Evolutionary conservation across 2,329 filamentous ascomycete species (phyloP).

Genomic region (Aspergillus calidoustus): DNA sequence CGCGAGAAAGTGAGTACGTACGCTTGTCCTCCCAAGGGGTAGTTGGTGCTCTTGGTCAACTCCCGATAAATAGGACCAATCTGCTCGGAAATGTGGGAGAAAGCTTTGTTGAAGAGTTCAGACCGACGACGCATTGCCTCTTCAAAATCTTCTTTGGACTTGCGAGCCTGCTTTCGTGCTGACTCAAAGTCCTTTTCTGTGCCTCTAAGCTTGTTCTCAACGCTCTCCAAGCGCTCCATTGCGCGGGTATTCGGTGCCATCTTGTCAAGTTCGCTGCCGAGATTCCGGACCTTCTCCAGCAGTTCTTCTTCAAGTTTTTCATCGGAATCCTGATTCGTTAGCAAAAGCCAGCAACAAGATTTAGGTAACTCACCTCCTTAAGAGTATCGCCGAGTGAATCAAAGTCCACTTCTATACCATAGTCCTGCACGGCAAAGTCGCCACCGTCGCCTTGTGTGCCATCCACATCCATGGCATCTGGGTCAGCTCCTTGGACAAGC

Average conservation of each 20-base stretch:
- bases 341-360: conserved; percentile 7
- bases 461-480: conserved; percentile 92
- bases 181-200: conserved; percentile 90
- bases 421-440: conserved; percentile 73
- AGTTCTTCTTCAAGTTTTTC: conserved; percentile 74
- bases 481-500: conserved; percentile 70
- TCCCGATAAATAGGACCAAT: conserved; percentile 95
- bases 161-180: conserved; percentile 73
- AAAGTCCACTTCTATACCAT: conserved; percentile 91
- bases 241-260: conserved; percentile 97
- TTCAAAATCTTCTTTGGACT: conserved; percentile 81
- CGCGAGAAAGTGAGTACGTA: conserved; percentile 33
- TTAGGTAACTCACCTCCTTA: conserved; percentile 64
- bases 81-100: conserved; percentile 91
- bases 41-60: conserved; percentile 85
- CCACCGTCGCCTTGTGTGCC: conserved; percentile 54
- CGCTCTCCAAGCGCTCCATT: conserved; percentile 84
- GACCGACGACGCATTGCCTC: conserved; percentile 79
- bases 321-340: conserved; percentile 62
- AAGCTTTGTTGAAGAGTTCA: conserved; percentile 93
- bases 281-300: conserved; percentile 73
- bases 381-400: conserved; percentile 79
- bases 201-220: conserved; percentile 78
- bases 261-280: conserved; percentile 84
- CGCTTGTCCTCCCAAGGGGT: conserved; percentile 84